phyloP scores from a whole-genome alignment of 768 basidiomycete species.

The Thelephora aurantiotincta region DNA sequence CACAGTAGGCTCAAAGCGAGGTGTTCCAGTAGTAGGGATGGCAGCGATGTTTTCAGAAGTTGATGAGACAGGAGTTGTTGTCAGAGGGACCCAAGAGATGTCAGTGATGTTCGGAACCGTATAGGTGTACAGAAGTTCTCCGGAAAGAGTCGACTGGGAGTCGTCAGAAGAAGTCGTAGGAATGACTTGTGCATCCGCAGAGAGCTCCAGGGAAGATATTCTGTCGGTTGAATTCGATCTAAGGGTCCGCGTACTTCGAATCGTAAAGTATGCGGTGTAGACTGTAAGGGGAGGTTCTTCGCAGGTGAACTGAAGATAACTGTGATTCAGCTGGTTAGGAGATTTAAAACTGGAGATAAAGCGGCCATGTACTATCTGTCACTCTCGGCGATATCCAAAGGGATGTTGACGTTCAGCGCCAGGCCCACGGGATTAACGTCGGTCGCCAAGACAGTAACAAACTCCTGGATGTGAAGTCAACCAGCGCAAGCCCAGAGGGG shows the following conservation, averaged over 20 bases:
- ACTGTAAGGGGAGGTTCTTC: constrained; percentile 17
- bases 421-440: constrained; percentile 23
- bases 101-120: not conserved
- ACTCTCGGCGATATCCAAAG: constrained; percentile 5
- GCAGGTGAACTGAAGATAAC: constrained; percentile 20
- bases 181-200: not conserved
- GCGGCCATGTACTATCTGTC: not conserved
- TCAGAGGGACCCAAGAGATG: not conserved
- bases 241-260: constrained; percentile 9
- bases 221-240: not conserved
- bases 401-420: constrained; percentile 16
- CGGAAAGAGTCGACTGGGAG: not conserved
- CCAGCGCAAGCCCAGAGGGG: not conserved
- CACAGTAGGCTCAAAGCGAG: no score
- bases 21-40: no score
- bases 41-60: no score
- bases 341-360: not conserved
- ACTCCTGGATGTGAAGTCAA: constrained; percentile 18
- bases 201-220: not conserved
- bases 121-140: not conserved
- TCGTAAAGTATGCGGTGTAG: constrained; percentile 39
- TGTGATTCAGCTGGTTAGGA: not conserved
- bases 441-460: constrained; percentile 28
- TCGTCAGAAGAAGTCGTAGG: not conserved
- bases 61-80: no score